A percentile compares a stretch with the other conserved stretches of the same genome.
Evolutionary conservation across 2,329 filamentous ascomycete species (phyloP).

Genomic region (Colletotrichum lindemuthianum): DNA sequence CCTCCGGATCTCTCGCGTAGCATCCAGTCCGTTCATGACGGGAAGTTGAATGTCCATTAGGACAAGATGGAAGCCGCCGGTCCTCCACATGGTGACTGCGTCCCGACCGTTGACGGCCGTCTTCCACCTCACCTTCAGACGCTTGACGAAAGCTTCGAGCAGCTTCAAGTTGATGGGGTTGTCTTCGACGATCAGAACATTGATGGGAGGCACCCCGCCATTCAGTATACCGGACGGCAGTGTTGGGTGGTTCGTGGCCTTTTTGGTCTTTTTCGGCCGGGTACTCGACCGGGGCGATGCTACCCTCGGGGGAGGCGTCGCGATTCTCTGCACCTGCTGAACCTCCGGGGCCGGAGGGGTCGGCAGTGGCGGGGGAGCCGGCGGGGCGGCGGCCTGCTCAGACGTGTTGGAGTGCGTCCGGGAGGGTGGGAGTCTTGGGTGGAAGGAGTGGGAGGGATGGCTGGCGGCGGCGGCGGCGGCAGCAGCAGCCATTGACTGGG

Average conservation of each 20-base stretch:
- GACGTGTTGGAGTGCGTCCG: slow-evolving; percentile 69
- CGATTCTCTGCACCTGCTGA: slow-evolving; percentile 60
- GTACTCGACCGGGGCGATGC: slow-evolving; percentile 60
- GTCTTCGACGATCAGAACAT: slow-evolving; percentile 96
- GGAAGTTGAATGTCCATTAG: slow-evolving; percentile 99
- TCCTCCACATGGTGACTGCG: slow-evolving; percentile 91
- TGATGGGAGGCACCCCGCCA: slow-evolving; percentile 90
- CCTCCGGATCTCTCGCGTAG: slow-evolving; percentile 92
- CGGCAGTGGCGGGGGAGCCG: slow-evolving; percentile 61
- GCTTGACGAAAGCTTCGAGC: slow-evolving; percentile 94
- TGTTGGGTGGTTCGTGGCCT: slow-evolving; percentile 54
- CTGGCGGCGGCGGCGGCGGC: slow-evolving; percentile 43
- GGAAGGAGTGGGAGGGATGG: slow-evolving; percentile 51
- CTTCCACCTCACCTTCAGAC: slow-evolving; percentile 94
- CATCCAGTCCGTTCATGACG: slow-evolving; percentile 94
- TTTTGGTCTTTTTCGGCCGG: slow-evolving; percentile 64
- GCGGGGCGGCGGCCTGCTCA: slow-evolving; percentile 58
- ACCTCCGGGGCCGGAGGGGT: slow-evolving; percentile 64
- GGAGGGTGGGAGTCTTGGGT: slow-evolving; percentile 57
- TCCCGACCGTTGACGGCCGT: slow-evolving; percentile 96
- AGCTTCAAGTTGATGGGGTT: slow-evolving; percentile 97
- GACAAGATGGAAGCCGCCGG: slow-evolving; percentile 93
- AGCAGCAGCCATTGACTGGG: slow-evolving; percentile 48
- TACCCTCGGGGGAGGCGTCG: slow-evolving; percentile 61
- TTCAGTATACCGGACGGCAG: slow-evolving; percentile 76